Conservation (phyloP, 768 basidiomycete species). For the Tricholoma saponaceum region DNA sequence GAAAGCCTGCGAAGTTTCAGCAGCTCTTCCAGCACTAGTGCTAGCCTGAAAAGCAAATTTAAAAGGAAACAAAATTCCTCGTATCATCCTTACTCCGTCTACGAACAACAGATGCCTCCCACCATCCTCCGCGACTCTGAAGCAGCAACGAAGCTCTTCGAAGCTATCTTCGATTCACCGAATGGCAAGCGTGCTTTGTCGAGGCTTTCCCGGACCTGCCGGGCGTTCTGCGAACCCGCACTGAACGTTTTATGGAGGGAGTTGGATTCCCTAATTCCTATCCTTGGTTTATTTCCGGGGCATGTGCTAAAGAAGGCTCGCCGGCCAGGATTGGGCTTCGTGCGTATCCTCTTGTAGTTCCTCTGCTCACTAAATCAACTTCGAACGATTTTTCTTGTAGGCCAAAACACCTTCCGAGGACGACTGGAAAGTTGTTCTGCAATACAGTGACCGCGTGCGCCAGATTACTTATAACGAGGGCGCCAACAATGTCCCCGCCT, state of each 20-base stretch:
- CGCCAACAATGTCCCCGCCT: constrained; percentile 56
- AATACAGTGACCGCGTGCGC: constrained; percentile 64
- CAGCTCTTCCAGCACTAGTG: constrained; percentile 10
- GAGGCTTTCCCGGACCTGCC: constrained; percentile 71
- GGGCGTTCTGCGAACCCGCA: constrained; percentile 68
- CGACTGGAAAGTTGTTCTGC: constrained; percentile 66
- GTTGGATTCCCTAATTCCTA: constrained; percentile 67
- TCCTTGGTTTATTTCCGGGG: constrained; percentile 68
- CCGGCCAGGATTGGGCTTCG: constrained; percentile 74
- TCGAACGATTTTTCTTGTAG: constrained; percentile 26
- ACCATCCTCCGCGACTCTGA: constrained; percentile 61
- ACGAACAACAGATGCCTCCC: constrained; percentile 47
- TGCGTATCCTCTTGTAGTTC: constrained; percentile 31
- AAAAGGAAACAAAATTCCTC: constrained; percentile 21
- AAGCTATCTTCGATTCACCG: constrained; percentile 48
- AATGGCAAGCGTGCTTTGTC: constrained; percentile 66
- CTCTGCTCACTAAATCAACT: not conserved
- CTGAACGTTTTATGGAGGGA: constrained; percentile 73
- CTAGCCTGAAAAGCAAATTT: constrained; percentile 20
- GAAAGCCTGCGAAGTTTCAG: constrained; percentile 28
- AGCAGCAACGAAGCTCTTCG: constrained; percentile 45
- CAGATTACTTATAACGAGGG: constrained; percentile 69
- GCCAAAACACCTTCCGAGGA: constrained; percentile 56
- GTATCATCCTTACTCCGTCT: constrained; percentile 39
- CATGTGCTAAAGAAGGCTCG: constrained; percentile 64